These are phyloP conservation scores for Trichoderma asperellum DNA, from an alignment of 2,329 filamentous ascomycete genomes.

Conservation along the genomic window DNA sequence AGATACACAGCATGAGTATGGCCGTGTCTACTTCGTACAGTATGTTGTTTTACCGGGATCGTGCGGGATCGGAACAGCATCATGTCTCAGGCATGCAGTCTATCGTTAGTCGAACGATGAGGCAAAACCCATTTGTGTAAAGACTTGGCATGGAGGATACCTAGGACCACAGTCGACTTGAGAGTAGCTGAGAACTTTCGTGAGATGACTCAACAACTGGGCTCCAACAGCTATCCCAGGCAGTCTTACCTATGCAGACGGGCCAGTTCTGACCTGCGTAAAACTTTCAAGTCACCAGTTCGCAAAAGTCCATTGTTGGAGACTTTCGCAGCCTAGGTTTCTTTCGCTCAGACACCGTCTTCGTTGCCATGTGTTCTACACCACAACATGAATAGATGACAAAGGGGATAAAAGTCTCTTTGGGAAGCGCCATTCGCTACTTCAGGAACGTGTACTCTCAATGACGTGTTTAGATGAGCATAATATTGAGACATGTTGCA, in stretches of 20 bases:
- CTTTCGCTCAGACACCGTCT: neutral
- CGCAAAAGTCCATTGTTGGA: neutral
- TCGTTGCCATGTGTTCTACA: neutral
- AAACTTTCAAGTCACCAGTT: neutral
- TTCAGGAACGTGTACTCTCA: neutral
- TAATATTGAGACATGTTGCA: constrained; percentile 27
- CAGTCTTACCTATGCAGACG: neutral
- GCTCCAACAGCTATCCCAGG: neutral
- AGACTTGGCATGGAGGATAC: neutral
- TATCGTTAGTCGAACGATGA: neutral
- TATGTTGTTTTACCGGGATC: constrained; percentile 12
- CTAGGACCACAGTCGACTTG: neutral
- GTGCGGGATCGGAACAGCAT: constrained; percentile 13
- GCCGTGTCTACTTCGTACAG: neutral
- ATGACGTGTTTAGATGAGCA: constrained; percentile 16
- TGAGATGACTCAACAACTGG: neutral
- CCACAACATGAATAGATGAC: neutral
- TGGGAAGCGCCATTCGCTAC: neutral
- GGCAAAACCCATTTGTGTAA: constrained; percentile 3
- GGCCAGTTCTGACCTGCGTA: neutral
- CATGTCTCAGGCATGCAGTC: neutral
- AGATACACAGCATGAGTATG: constrained; percentile 17
- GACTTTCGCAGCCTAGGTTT: neutral
- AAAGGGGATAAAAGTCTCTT: neutral
- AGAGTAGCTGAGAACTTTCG: neutral